Evolutionary conservation across 2,329 filamentous ascomycete genomes (phyloP).

Genomic region (Bipolaris gigantea): DNA sequence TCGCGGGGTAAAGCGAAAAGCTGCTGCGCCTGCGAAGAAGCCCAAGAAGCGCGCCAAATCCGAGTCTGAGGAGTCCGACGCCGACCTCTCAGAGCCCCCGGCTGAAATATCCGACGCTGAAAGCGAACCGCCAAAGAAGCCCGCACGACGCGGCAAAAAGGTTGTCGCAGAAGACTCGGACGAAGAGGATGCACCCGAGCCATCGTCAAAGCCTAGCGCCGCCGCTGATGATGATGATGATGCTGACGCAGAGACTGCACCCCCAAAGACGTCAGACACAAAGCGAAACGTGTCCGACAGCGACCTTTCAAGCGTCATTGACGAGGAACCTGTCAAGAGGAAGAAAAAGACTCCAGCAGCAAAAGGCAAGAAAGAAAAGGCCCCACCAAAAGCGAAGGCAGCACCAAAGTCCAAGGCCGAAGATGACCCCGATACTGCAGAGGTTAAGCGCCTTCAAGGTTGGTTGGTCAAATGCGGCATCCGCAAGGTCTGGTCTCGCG

Average conservation of each 20-base stretch:
- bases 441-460: constrained; percentile 85
- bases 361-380: constrained; percentile 32
- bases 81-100: constrained; percentile 22
- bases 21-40: constrained; percentile 32
- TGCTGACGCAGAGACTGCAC: constrained; percentile 15
- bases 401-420: constrained; percentile 43
- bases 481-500: constrained; percentile 82
- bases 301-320: constrained; percentile 75
- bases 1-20: constrained; percentile 38
- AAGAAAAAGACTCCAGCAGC: constrained; percentile 39
- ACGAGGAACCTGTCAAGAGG: constrained; percentile 68
- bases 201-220: constrained; percentile 14
- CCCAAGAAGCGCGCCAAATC: constrained; percentile 20
- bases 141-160: constrained; percentile 28
- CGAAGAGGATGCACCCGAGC: constrained; percentile 21
- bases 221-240: constrained; percentile 18
- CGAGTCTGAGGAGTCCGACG: constrained; percentile 34
- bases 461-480: constrained; percentile 89
- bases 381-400: constrained; percentile 46
- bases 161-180: constrained; percentile 35
- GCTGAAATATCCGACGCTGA: constrained; percentile 28
- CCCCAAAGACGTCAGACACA: constrained; percentile 18
- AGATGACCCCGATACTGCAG: constrained; percentile 66
- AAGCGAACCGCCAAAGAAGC: constrained; percentile 32
- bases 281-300: constrained; percentile 54